Conservation (phyloP, 805 yeast genomes). For the Barnettozyma pratensis region DNA sequence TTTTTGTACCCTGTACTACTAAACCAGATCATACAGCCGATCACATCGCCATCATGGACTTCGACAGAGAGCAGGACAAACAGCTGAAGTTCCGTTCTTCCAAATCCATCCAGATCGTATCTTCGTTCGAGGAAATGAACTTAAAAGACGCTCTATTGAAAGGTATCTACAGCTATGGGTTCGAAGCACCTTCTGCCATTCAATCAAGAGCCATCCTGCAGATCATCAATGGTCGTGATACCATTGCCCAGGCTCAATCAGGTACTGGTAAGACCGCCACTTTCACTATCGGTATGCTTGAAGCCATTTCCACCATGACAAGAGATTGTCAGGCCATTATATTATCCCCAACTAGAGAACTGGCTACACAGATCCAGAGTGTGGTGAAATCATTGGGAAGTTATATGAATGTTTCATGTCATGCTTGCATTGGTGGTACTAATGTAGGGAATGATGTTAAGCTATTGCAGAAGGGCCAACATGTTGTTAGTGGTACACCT, state of each 20-base stretch:
- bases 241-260: constrained; percentile 97
- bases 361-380: constrained; percentile 88
- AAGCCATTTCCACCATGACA: constrained; percentile 69
- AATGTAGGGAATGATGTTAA: constrained; percentile 76
- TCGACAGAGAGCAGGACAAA: constrained; percentile 55
- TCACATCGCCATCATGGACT: constrained; percentile 37
- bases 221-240: constrained; percentile 90
- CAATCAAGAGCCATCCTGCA: constrained; percentile 97
- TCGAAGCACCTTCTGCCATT: constrained; percentile 94
- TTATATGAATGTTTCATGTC: constrained; percentile 79
- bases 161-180: constrained; percentile 85
- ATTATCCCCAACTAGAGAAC: constrained; percentile 92
- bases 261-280: constrained; percentile 99
- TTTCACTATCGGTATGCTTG: constrained; percentile 89
- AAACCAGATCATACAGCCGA: no score
- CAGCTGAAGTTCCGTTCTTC: constrained; percentile 59
- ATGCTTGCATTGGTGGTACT: constrained; percentile 94
- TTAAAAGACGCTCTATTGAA: constrained; percentile 56
- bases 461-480: constrained; percentile 72
- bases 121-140: constrained; percentile 74
- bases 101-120: constrained; percentile 46
- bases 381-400: constrained; percentile 85
- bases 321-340: constrained; percentile 85
- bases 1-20: no score
- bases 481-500: constrained; percentile 95